A percentile compares a stretch with the other conserved stretches of the same genome.
Conservation (phyloP, 2,329 filamentous ascomycete genomes). For the Coniosporium tulheliwenetii region DNA sequence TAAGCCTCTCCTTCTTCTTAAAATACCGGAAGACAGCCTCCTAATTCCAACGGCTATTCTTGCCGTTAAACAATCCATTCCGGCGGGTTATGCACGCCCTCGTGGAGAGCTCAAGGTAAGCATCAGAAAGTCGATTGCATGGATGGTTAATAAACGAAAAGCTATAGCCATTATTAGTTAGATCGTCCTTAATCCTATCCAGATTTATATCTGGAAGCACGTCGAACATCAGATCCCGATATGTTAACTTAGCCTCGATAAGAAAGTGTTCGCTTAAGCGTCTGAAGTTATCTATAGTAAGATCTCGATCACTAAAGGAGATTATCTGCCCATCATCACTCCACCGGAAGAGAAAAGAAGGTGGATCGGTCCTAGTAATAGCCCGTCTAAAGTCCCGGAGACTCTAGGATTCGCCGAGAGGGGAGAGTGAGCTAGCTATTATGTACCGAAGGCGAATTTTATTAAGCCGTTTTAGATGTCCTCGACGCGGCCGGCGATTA, state of each 20-base stretch:
- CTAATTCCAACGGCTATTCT: no score
- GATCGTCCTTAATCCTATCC: neutral
- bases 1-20: no score
- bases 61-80: neutral
- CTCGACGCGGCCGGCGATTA: neutral
- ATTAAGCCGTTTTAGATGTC: neutral
- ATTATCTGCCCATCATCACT: neutral
- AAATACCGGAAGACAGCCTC: no score
- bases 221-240: neutral
- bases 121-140: neutral
- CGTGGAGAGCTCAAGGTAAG: neutral
- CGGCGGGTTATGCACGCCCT: neutral
- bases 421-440: neutral
- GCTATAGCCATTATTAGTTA: neutral
- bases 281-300: neutral
- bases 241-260: neutral
- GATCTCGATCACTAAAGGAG: no score
- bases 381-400: neutral
- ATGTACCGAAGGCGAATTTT: neutral
- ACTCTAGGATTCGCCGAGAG: neutral
- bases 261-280: neutral
- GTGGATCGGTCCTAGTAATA: neutral
- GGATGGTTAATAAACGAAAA: neutral
- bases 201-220: neutral
- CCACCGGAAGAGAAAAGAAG: neutral